Evolutionary conservation across 176 grass and related monocot genomes (phyloP).

Genomic region (Oryza glaberrima): DNA sequence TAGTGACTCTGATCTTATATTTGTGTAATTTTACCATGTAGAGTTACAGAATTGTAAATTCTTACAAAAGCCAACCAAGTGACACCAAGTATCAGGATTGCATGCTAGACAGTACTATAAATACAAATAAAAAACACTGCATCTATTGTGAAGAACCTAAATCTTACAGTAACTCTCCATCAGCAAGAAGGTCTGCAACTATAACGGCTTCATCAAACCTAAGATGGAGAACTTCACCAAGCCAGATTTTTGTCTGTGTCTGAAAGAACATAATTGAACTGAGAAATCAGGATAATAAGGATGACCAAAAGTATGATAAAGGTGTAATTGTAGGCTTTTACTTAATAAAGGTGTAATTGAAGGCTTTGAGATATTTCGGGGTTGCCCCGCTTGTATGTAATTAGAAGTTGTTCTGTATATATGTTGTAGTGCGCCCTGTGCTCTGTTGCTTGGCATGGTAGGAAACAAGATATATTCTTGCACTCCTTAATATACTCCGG

Average conservation of each 20-base stretch:
- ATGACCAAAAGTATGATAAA: neutral
- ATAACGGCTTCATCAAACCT: conserved; percentile 71
- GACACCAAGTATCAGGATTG: neutral
- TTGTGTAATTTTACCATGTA: conserved; percentile 6
- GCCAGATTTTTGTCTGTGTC: conserved; percentile 93
- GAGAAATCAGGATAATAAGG: conserved; percentile 4
- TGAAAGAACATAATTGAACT: conserved; percentile 40
- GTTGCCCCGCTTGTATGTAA: no score
- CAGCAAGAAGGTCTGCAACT: conserved; percentile 77
- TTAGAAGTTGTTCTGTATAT: no score
- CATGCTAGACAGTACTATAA: neutral
- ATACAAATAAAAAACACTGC: neutral
- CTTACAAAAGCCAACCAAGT: conserved; percentile 1
- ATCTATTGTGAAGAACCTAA: conserved; percentile 26
- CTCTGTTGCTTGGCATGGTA: no score
- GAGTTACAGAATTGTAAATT: neutral
- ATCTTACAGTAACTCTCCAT: conserved; percentile 91
- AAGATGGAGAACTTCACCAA: conserved; percentile 83
- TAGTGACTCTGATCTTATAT: neutral
- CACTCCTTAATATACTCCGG: no score
- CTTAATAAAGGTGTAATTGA: neutral
- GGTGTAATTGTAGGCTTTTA: neutral
- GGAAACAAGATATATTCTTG: no score
- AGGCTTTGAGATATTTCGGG: no score
- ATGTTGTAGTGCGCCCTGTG: no score